A percentile compares a stretch with the other conserved stretches of the same genome.
Conservation (phyloP, 148 eudicot genomes). For the Chenopodium berlandieri region DNA sequence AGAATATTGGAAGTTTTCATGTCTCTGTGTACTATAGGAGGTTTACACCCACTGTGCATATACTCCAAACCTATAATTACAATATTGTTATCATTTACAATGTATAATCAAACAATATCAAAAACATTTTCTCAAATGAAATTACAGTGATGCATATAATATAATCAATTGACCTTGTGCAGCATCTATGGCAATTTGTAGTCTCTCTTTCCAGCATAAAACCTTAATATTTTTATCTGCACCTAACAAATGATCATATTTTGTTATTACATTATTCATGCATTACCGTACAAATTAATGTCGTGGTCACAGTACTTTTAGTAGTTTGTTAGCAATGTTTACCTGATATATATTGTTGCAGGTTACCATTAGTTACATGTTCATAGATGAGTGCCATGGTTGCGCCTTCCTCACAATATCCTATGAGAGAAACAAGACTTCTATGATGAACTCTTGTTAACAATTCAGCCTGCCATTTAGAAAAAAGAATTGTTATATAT, state of each 20-base stretch:
- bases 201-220: conserved; percentile 21
- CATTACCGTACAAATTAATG: no score
- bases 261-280: no score
- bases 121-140: background rate
- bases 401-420: conserved; percentile 21
- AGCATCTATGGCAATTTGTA: conserved; percentile 18
- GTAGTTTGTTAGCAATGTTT: background rate
- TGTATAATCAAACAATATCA: background rate
- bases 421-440: conserved; percentile 22
- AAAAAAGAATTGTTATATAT: background rate
- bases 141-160: no score
- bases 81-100: background rate
- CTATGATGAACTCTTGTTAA: conserved; percentile 28
- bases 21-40: conserved; percentile 17
- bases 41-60: conserved; percentile 16
- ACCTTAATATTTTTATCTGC: no score
- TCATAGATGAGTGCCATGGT: conserved; percentile 23
- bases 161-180: conserved; percentile 18
- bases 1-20: conserved; percentile 15
- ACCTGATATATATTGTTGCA: conserved; percentile 22
- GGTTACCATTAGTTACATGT: conserved; percentile 15
- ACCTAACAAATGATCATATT: no score
- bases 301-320: no score
- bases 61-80: conserved; percentile 8
- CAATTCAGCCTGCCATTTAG: conserved; percentile 8